These are phyloP conservation scores for Suillus weaverae DNA, from an alignment of 768 basidiomycete species.

Conservation along the genomic window DNA sequence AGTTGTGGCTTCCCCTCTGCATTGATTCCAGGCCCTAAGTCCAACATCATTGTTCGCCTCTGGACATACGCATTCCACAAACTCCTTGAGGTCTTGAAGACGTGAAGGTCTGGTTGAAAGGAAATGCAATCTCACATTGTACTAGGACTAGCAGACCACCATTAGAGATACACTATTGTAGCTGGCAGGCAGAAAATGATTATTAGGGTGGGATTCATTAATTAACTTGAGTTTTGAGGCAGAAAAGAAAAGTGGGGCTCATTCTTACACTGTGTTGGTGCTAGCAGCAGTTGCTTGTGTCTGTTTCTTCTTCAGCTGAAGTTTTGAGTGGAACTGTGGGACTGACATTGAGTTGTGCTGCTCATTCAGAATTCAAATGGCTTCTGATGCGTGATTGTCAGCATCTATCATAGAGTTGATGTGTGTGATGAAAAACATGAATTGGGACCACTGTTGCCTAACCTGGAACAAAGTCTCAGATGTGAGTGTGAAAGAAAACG, in stretches of 20 bases:
- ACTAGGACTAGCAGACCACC: no score
- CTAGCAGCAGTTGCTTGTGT: no score
- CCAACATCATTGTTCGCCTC: conserved; percentile 85
- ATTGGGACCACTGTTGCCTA: background rate
- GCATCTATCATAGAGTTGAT: background rate
- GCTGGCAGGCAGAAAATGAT: no score
- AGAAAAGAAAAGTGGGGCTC: no score
- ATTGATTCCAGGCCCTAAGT: conserved; percentile 43
- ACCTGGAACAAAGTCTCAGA: background rate
- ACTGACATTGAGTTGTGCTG: background rate
- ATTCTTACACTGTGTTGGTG: no score
- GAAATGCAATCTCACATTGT: no score
- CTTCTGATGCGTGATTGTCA: background rate
- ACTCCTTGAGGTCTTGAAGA: conserved; percentile 75
- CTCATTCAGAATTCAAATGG: background rate
- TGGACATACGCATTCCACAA: conserved; percentile 87
- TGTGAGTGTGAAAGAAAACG: background rate
- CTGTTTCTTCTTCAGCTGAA: background rate
- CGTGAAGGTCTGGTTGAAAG: conserved; percentile 34
- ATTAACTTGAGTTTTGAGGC: no score
- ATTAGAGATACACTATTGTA: no score
- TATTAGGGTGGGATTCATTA: no score
- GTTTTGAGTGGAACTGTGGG: background rate
- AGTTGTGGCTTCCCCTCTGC: no score
- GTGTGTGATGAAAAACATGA: background rate